Percentiles rank a stretch among this genome's conserved stretches.
Conservation (phyloP, 1,284 basidiomycete species). For the Ustilago esculenta region DNA sequence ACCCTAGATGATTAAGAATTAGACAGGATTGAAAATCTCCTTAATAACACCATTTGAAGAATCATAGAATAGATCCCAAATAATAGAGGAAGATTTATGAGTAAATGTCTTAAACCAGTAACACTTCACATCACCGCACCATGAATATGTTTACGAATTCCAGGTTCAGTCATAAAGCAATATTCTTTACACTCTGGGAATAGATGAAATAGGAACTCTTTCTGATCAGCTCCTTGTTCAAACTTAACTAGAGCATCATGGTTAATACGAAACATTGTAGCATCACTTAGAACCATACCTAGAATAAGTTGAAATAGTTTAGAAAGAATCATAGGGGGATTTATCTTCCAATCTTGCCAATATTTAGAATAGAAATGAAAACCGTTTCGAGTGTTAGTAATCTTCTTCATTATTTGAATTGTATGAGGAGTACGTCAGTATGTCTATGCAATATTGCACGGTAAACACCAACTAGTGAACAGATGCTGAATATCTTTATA, state of each 20-base stretch:
- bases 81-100: too few relatives aligned
- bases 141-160: too few relatives aligned
- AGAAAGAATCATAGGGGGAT: constrained; percentile 12
- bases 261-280: constrained; percentile 17
- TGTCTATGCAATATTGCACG: constrained; percentile 13
- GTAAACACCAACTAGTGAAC: constrained; percentile 28
- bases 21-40: too few relatives aligned
- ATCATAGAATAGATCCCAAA: too few relatives aligned
- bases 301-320: constrained; percentile 19
- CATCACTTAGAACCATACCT: constrained; percentile 25
- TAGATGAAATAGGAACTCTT: too few relatives aligned
- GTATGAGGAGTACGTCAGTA: constrained; percentile 7
- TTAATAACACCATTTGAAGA: too few relatives aligned
- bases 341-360: constrained; percentile 30
- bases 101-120: too few relatives aligned
- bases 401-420: constrained; percentile 18
- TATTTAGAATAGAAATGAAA: constrained; percentile 28
- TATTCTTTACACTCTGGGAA: too few relatives aligned
- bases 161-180: too few relatives aligned
- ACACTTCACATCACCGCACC: too few relatives aligned
- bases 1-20: too few relatives aligned
- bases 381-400: constrained; percentile 22
- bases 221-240: constrained; percentile 25
- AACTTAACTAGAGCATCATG: constrained; percentile 18
- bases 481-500: constrained; percentile 22